phyloP scores from a whole-genome alignment of 768 basidiomycete genomes.

The Hygrophoropsis aurantiaca region DNA sequence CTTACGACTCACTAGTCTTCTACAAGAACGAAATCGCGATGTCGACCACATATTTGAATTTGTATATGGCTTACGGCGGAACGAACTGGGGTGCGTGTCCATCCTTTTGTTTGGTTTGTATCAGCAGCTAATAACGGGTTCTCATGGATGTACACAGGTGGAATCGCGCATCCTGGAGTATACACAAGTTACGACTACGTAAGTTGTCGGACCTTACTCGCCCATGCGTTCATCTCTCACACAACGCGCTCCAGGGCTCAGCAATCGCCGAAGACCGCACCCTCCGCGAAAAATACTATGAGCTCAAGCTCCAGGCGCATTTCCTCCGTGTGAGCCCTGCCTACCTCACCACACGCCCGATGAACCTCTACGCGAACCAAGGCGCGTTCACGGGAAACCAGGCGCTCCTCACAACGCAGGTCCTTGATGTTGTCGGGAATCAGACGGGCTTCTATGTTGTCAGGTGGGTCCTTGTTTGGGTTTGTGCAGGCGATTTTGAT shows the following conservation, averaged over 20 bases:
- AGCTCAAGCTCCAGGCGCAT: constrained; percentile 50
- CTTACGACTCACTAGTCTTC: constrained; percentile 8
- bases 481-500: too few relatives aligned
- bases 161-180: constrained; percentile 52
- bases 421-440: constrained; percentile 47
- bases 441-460: constrained; percentile 49
- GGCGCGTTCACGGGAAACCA: constrained; percentile 48
- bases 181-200: constrained; percentile 66
- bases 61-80: constrained; percentile 64
- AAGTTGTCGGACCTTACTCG: constrained; percentile 2
- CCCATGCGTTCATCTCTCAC: background rate
- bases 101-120: background rate
- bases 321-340: constrained; percentile 52
- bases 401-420: constrained; percentile 50
- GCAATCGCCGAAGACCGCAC: constrained; percentile 53
- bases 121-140: too few relatives aligned
- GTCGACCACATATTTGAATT: constrained; percentile 28
- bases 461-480: constrained; percentile 3
- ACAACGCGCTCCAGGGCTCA: constrained; percentile 35
- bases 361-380: constrained; percentile 39
- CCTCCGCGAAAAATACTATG: constrained; percentile 53
- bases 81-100: constrained; percentile 60
- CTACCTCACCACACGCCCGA: constrained; percentile 46
- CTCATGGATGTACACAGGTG: background rate
- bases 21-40: constrained; percentile 21